phyloP scores from a whole-genome alignment of 768 basidiomycete species.

The Termitomyces heimii region DNA sequence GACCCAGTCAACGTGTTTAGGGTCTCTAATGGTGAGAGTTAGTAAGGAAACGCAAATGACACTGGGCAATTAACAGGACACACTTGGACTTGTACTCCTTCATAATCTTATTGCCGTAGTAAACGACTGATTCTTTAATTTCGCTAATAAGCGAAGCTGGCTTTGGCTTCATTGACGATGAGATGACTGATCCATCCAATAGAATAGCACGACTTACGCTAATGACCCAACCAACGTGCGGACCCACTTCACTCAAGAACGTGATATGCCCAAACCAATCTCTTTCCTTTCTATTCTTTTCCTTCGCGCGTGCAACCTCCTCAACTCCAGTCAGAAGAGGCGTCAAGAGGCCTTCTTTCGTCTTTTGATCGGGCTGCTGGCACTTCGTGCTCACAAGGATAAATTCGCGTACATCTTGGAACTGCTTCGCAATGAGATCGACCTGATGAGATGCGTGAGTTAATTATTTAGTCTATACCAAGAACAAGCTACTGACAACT shows the following conservation, averaged over 20 bases:
- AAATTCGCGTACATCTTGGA: slow-evolving; percentile 61
- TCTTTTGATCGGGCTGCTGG: slow-evolving; percentile 69
- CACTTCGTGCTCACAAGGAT: slow-evolving; percentile 65
- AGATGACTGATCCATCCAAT: background rate
- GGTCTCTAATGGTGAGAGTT: slow-evolving; percentile 47
- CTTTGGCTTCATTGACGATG: slow-evolving; percentile 47
- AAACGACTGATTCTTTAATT: slow-evolving; percentile 80
- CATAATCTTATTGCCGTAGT: slow-evolving; percentile 86
- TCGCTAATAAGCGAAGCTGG: slow-evolving; percentile 78
- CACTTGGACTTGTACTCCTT: slow-evolving; percentile 94
- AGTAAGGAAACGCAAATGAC: slow-evolving; percentile 3
- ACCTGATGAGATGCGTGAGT: slow-evolving; percentile 39
- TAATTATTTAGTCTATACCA: background rate
- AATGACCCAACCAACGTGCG: slow-evolving; percentile 84
- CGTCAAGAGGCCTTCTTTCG: slow-evolving; percentile 49
- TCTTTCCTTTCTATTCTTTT: slow-evolving; percentile 70
- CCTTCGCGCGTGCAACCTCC: slow-evolving; percentile 75
- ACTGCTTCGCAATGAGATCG: slow-evolving; percentile 58
- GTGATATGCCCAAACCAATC: slow-evolving; percentile 82
- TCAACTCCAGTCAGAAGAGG: slow-evolving; percentile 72
- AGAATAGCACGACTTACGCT: slow-evolving; percentile 44
- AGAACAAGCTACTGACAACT: slow-evolving; percentile 49
- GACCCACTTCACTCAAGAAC: slow-evolving; percentile 75
- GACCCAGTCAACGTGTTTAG: slow-evolving; percentile 87
- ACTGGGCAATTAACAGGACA: slow-evolving; percentile 17